These are phyloP conservation scores for Ceratocystiopsis brevicomis DNA, from an alignment of 2,329 filamentous ascomycete species.

Conservation along the genomic window DNA sequence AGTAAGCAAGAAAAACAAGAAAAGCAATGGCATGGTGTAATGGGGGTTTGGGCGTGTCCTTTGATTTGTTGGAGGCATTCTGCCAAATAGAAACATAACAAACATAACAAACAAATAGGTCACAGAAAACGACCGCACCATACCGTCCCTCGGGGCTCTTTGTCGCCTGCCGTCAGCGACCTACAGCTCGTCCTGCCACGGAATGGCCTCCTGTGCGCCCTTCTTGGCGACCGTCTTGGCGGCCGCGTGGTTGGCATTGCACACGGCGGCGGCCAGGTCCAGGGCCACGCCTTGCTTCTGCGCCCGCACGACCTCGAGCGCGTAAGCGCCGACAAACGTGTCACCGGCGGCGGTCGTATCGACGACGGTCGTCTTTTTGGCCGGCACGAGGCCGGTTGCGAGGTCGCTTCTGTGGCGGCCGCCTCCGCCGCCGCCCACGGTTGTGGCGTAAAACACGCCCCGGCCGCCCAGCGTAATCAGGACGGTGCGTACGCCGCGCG, in stretches of 20 bases:
- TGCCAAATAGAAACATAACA: too few relatives aligned
- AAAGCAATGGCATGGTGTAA: too few relatives aligned
- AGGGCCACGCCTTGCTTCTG: neutral
- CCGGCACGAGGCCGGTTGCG: constrained; percentile 31
- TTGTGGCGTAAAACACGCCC: constrained; percentile 53
- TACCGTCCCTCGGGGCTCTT: too few relatives aligned
- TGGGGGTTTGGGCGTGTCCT: too few relatives aligned
- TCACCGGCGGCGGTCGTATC: constrained; percentile 91
- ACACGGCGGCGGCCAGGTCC: constrained; percentile 36
- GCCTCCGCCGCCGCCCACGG: too few relatives aligned
- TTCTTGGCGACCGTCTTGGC: constrained; percentile 42
- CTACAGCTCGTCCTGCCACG: constrained; percentile 33
- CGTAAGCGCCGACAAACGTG: constrained; percentile 81
- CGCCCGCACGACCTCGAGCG: constrained; percentile 43
- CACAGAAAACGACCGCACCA: too few relatives aligned
- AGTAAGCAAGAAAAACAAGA: too few relatives aligned
- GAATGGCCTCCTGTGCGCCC: constrained; percentile 48
- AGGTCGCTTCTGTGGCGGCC: too few relatives aligned
- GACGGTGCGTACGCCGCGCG: constrained; percentile 50
- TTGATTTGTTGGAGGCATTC: too few relatives aligned
- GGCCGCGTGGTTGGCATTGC: constrained; percentile 41
- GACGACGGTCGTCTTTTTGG: constrained; percentile 55
- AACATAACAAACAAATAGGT: too few relatives aligned
- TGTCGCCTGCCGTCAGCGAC: too few relatives aligned
- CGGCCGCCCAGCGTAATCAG: constrained; percentile 68